phyloP scores from a whole-genome alignment of 2,329 filamentous ascomycete genomes.

The Arthrobotrys sinensis region DNA sequence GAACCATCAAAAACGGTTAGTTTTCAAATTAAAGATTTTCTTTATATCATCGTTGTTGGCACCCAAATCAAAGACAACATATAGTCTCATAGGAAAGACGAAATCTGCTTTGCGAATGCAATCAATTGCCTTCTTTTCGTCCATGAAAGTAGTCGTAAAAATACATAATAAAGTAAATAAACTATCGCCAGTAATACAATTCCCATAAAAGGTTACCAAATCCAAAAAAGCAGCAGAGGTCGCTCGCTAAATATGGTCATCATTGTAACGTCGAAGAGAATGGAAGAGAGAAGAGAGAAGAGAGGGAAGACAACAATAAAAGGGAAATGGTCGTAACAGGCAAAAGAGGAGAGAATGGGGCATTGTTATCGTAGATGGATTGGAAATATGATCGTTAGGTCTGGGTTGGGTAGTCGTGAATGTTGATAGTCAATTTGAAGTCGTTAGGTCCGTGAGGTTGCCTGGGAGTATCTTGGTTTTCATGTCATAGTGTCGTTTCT shows the following conservation, averaged over 20 bases:
- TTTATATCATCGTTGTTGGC: no score
- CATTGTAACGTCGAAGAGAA: neutral
- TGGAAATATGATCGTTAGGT: neutral
- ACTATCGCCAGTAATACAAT: constrained; percentile 11
- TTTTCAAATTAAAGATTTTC: no score
- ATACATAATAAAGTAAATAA: constrained; percentile 14
- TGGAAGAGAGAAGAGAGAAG: neutral
- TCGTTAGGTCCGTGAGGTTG: no score
- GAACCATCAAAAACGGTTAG: no score
- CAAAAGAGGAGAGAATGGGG: no score
- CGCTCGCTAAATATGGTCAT: constrained; percentile 33
- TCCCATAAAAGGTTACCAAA: neutral
- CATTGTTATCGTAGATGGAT: neutral
- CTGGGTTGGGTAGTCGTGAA: no score
- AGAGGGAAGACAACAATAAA: constrained; percentile 4
- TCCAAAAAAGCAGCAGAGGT: neutral
- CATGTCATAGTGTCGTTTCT: neutral
- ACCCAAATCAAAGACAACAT: no score
- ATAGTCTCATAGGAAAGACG: no score
- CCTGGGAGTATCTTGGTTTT: no score
- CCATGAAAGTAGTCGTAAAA: constrained; percentile 6
- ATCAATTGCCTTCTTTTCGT: no score
- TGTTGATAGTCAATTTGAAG: no score
- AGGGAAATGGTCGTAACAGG: neutral
- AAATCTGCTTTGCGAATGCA: no score